Conservation (phyloP, 495 filamentous ascomycete species). For the Pseudoneurospora amorphoporcata region DNA sequence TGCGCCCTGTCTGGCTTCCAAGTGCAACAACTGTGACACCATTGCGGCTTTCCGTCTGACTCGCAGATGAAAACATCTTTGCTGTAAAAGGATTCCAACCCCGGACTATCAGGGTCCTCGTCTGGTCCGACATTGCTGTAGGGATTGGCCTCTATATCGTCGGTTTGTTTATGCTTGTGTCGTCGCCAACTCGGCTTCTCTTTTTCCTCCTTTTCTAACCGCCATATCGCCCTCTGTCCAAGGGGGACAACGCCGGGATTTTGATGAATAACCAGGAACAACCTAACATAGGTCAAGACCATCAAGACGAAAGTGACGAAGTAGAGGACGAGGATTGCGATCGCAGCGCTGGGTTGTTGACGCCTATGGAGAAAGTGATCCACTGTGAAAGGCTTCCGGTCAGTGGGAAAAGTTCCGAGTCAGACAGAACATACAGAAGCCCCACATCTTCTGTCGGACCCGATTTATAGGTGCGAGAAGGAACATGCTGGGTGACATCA, state of each 20-base stretch:
- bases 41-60: constrained; percentile 64
- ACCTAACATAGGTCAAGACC: constrained; percentile 55
- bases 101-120: constrained; percentile 33
- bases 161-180: constrained; percentile 4
- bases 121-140: constrained; percentile 16
- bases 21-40: constrained; percentile 67
- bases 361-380: constrained; percentile 50
- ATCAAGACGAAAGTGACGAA: constrained; percentile 57
- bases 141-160: background rate
- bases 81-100: constrained; percentile 54
- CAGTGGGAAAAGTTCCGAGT: background rate
- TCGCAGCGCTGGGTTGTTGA: constrained; percentile 44
- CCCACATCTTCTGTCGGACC: background rate
- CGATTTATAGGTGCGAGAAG: background rate
- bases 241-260: constrained; percentile 63
- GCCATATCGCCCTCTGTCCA: constrained; percentile 31
- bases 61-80: constrained; percentile 78
- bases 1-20: constrained; percentile 82
- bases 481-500: constrained; percentile 1
- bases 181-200: constrained; percentile 15
- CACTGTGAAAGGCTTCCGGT: constrained; percentile 31
- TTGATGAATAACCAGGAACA: constrained; percentile 50
- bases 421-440: background rate
- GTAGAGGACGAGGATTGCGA: constrained; percentile 60
- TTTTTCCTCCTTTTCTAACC: constrained; percentile 7